Conservation (phyloP, 2,329 filamentous ascomycete genomes). For the Microascus cirrosus region DNA sequence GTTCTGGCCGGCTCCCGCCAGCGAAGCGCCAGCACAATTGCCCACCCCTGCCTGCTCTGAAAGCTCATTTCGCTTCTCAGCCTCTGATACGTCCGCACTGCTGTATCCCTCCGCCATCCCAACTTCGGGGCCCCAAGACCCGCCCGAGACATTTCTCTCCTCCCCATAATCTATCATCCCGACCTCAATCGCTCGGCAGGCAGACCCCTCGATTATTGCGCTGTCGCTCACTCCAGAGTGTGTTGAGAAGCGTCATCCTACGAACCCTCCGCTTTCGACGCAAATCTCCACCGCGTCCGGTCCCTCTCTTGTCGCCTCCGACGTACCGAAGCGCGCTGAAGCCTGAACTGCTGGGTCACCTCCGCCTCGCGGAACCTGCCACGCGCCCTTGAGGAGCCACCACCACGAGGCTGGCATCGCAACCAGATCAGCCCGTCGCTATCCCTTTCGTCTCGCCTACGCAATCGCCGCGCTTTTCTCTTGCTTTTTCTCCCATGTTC, state of each 20-base stretch:
- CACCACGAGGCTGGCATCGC: background rate
- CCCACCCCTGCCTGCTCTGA: background rate
- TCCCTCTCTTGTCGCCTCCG: background rate
- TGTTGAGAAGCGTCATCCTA: background rate
- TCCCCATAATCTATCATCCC: background rate
- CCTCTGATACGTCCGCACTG: conserved; percentile 4
- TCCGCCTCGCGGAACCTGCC: background rate
- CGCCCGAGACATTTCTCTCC: conserved; percentile 5
- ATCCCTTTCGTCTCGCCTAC: background rate
- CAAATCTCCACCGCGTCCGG: background rate
- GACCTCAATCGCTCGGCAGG: background rate
- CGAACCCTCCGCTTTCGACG: background rate
- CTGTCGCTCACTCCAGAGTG: conserved; percentile 1
- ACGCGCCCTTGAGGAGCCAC: background rate
- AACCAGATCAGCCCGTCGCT: background rate
- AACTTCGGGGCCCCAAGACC: conserved; percentile 1
- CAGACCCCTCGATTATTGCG: conserved; percentile 2
- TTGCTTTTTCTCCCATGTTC: background rate
- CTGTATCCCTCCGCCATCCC: background rate
- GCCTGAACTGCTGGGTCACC: background rate
- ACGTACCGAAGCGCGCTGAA: background rate
- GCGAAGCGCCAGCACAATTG: conserved; percentile 2
- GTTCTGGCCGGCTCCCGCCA: background rate
- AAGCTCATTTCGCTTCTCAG: conserved; percentile 5
- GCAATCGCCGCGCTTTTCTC: background rate